Evolutionary conservation across 2,329 filamentous ascomycete genomes (phyloP).

Genomic region (Alternaria triticimaculans): DNA sequence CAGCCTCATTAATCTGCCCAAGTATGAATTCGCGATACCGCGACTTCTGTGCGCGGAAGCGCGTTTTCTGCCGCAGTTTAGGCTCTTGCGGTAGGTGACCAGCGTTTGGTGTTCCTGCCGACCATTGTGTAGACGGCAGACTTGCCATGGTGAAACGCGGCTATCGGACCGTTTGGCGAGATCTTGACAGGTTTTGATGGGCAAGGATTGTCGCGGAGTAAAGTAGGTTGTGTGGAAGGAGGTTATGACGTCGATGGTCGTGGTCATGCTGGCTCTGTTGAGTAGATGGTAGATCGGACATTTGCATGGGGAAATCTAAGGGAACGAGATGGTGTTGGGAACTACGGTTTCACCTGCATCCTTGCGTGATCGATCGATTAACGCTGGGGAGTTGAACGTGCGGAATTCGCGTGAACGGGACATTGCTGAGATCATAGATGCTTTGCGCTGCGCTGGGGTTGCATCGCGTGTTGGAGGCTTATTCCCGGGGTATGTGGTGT

Average conservation of each 20-base stretch:
- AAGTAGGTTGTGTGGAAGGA: background rate
- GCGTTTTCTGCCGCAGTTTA: background rate
- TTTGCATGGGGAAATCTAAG: background rate
- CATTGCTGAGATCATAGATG: background rate
- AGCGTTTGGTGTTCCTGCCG: background rate
- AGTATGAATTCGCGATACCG: background rate
- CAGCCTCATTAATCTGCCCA: background rate
- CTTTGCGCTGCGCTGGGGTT: background rate
- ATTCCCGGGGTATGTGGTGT: background rate
- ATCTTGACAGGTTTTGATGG: constrained; percentile 1
- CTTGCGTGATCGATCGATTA: background rate
- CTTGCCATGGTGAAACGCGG: background rate
- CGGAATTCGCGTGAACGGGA: background rate
- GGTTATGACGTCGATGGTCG: background rate
- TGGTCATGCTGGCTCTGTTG: background rate
- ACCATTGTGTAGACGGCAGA: background rate
- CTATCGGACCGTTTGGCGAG: background rate
- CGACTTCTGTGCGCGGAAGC: background rate
- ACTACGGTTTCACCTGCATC: background rate
- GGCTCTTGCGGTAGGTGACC: background rate
- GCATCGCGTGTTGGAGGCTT: background rate
- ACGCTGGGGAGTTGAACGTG: background rate
- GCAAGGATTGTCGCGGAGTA: background rate
- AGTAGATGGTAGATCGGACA: background rate
- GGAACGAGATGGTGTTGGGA: background rate